Evolutionary conservation across 1,284 basidiomycete genomes (phyloP).

Genomic region (Melampsora larici-populina): DNA sequence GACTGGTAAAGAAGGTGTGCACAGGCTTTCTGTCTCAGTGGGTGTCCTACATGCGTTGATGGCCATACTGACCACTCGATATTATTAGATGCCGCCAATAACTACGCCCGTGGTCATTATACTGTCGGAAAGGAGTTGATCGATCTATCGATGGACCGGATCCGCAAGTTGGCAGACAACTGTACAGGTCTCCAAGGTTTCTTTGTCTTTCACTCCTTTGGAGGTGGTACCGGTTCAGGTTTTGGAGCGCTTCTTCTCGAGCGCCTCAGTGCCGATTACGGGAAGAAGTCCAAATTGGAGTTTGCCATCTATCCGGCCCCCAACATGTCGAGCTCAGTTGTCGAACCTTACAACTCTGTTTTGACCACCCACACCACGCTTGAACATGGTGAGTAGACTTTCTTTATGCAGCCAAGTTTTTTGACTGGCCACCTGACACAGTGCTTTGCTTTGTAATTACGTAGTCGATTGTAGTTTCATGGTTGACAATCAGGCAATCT

Average conservation of each 20-base stretch:
- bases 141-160: conserved; percentile 84
- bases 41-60: not conserved
- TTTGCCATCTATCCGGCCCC: conserved; percentile 97
- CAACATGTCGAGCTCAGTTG: conserved; percentile 89
- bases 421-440: conserved; percentile 74
- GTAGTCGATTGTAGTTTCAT: conserved; percentile 50
- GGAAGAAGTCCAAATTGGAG: conserved; percentile 99
- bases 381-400: conserved; percentile 67
- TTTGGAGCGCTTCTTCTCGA: conserved; percentile 97
- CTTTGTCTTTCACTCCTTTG: conserved; percentile 99
- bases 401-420: conserved; percentile 65
- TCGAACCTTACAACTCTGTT: conserved; percentile 99
- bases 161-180: conserved; percentile 94
- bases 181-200: conserved; percentile 98
- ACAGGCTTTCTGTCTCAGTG: conserved; percentile 52
- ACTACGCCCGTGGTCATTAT: conserved; percentile 86
- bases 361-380: conserved; percentile 98
- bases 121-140: conserved; percentile 58
- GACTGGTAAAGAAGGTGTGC: conserved; percentile 98
- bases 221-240: conserved; percentile 98
- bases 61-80: not conserved
- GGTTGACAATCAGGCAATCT: conserved; percentile 63
- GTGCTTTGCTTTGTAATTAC: conserved; percentile 76
- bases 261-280: conserved; percentile 92
- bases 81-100: conserved; percentile 26